Evolutionary conservation across 2,329 filamentous ascomycete genomes (phyloP), one percentile per base, ranked within the genome.

Genomic region (Zarea fungicola): DNA sequence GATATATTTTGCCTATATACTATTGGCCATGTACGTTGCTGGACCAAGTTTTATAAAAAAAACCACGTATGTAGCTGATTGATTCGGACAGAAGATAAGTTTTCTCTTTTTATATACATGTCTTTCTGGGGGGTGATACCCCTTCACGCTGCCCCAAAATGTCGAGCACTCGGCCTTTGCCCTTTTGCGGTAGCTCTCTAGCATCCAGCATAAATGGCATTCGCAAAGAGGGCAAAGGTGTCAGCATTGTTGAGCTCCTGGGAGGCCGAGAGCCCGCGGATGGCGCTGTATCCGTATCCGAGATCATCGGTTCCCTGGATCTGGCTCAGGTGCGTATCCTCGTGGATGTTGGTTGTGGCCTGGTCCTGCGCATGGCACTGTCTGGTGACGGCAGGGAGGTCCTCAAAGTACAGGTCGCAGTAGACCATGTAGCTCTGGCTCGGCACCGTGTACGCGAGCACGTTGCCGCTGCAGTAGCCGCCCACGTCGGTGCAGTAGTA

Each of bases 331-430:
- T 84, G 81, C 9, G 81, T 81, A 54, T 73, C 69, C 68, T 85
- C 81, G 58, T 85, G 81, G 13, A 84, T 65, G 23, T 73, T 73
- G 21, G 83, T 85, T 10, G 76, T 83, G 3, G 78, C 79, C 66
- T 83, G 79, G 59, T 85, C 83, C 65, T 86, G 83, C 3, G 58
- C 74, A 60, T 85, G 80, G 68, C 84, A 87, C 1, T 61, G 65
- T 8, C 56, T 56, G 8, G 74, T 66, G 25, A 79, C 51, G 2
- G 71, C 69, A 0, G 77, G 69, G 8, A 86, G 70, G 11, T 62
- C 66, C 37, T 60, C 74, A 69, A 82, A 86, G 66, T 76, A 83
- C 18, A 80, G 63, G 13, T 73, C 69, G 65, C 83, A 86, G 68
- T 84, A 83, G 49, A 76, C 78, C 63, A 85, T 78, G 60, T 74